phyloP scores from a whole-genome alignment of 257 asterid species.

The Ajuga chamaepitys region DNA sequence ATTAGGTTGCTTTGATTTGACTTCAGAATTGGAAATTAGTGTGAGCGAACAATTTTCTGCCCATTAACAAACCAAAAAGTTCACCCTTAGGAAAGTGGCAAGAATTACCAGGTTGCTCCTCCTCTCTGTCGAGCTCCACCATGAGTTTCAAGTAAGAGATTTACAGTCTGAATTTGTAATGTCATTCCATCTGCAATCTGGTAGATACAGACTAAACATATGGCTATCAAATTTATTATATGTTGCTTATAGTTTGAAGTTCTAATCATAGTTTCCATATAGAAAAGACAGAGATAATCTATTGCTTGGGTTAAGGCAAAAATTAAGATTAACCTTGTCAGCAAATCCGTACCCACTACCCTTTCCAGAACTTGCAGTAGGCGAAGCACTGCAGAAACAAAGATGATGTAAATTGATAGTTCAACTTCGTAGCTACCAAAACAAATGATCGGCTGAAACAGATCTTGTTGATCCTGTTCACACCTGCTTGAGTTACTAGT shows the following conservation, averaged over 20 bases:
- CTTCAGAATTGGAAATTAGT: not conserved
- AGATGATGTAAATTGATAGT: conserved; percentile 8
- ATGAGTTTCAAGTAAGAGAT: conserved; percentile 92
- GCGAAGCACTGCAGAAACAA: conserved; percentile 36
- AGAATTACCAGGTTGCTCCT: conserved; percentile 92
- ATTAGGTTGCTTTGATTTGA: conserved; percentile 1
- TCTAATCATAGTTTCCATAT: conserved; percentile 1
- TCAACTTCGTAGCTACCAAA: conserved; percentile 10
- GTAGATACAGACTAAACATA: conserved; percentile 20
- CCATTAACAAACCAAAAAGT: conserved; percentile 3
- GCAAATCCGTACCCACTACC: conserved; percentile 92
- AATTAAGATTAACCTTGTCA: conserved; percentile 66
- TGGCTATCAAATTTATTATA: conserved; percentile 12
- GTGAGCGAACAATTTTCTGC: conserved; percentile 10
- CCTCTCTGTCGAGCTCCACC: conserved; percentile 83
- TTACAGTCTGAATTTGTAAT: conserved; percentile 69
- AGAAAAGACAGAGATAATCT: not conserved
- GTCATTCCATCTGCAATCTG: conserved; percentile 99
- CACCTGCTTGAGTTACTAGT: conserved; percentile 65
- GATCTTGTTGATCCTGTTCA: conserved; percentile 17
- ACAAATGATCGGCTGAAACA: conserved; percentile 10
- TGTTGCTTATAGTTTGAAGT: conserved; percentile 2
- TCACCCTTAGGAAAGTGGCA: conserved; percentile 15
- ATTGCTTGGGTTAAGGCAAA: conserved; percentile 3
- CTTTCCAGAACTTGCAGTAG: conserved; percentile 49